phyloP scores from a whole-genome alignment of 306 rosid genomes.

The Calophaca sinica region DNA sequence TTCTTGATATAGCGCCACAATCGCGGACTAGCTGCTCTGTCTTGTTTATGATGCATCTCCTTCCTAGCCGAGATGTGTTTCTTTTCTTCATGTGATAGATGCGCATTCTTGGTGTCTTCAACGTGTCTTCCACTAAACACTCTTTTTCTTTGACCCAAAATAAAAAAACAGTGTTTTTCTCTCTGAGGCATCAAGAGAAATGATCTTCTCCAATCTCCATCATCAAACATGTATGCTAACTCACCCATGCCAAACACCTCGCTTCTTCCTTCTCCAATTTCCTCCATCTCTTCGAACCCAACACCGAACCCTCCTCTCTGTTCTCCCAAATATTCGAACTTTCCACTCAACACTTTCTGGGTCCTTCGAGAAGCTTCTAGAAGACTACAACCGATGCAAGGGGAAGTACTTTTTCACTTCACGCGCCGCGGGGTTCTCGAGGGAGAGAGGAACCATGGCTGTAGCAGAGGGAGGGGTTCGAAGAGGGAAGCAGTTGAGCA shows the following conservation, averaged over 20 bases:
- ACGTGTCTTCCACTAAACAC: too few relatives aligned
- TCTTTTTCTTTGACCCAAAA: background rate
- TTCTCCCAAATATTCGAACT: conserved; percentile 58
- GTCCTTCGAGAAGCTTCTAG: conserved; percentile 60
- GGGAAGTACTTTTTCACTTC: conserved; percentile 73
- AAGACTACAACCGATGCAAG: conserved; percentile 41
- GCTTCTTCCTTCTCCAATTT: conserved; percentile 64
- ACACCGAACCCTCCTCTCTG: conserved; percentile 73
- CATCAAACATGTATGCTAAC: conserved; percentile 76
- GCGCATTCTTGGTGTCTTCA: too few relatives aligned
- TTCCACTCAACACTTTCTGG: conserved; percentile 49
- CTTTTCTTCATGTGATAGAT: too few relatives aligned
- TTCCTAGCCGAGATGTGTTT: too few relatives aligned
- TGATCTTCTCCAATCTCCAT: too few relatives aligned
- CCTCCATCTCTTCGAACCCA: conserved; percentile 41
- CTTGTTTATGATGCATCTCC: too few relatives aligned
- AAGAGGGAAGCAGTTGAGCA: too few relatives aligned
- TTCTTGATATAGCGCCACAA: too few relatives aligned
- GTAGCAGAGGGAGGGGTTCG: too few relatives aligned
- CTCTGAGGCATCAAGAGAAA: conserved; percentile 32
- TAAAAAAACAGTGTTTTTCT: background rate
- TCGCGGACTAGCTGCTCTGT: too few relatives aligned
- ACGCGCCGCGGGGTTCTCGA: conserved; percentile 69
- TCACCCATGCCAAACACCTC: conserved; percentile 60
- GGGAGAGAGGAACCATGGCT: too few relatives aligned